These are phyloP conservation scores for Rhodotorula sphaerocarpa DNA, from an alignment of 768 basidiomycete genomes.

Conservation along the genomic window DNA sequence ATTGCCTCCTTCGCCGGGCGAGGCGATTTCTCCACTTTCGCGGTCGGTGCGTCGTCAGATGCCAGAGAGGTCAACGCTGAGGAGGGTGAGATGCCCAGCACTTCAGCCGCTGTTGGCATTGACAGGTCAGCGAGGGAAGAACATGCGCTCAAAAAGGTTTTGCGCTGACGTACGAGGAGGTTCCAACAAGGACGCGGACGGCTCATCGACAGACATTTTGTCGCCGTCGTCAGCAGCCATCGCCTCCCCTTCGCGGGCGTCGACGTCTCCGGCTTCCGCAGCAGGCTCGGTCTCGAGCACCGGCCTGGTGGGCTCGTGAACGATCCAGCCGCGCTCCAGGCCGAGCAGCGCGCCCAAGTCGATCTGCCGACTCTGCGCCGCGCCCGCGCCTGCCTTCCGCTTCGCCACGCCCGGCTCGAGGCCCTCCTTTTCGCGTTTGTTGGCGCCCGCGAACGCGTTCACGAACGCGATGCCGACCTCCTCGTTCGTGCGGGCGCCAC, in stretches of 20 bases:
- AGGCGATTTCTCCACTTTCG: too few species aligned
- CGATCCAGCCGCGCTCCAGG: slow-evolving; percentile 33
- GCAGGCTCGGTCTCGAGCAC: neutral
- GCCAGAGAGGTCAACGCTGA: slow-evolving; percentile 23
- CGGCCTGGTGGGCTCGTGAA: neutral
- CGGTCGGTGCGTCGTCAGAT: slow-evolving; percentile 13
- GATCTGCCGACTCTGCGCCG: neutral
- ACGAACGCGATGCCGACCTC: slow-evolving; percentile 1
- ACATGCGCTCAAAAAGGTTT: too few species aligned
- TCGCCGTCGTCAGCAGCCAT: neutral
- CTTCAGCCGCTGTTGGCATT: neutral
- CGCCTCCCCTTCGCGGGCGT: slow-evolving; percentile 2
- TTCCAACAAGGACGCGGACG: too few species aligned
- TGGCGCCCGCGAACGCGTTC: neutral
- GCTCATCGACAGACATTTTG: neutral
- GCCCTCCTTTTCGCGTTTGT: neutral
- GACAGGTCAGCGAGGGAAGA: neutral
- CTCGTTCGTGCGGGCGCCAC: neutral
- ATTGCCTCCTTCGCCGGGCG: too few species aligned
- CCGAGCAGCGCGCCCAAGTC: slow-evolving; percentile 27
- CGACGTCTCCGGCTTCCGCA: neutral
- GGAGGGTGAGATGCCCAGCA: slow-evolving; percentile 11
- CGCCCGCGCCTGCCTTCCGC: slow-evolving; percentile 5
- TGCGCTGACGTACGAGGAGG: too few species aligned
- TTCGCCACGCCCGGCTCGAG: neutral